A percentile compares a stretch with the other conserved stretches of the same genome.
Conservation (phyloP, 257 asterid genomes). For the Nicotiana obtusifolia region DNA sequence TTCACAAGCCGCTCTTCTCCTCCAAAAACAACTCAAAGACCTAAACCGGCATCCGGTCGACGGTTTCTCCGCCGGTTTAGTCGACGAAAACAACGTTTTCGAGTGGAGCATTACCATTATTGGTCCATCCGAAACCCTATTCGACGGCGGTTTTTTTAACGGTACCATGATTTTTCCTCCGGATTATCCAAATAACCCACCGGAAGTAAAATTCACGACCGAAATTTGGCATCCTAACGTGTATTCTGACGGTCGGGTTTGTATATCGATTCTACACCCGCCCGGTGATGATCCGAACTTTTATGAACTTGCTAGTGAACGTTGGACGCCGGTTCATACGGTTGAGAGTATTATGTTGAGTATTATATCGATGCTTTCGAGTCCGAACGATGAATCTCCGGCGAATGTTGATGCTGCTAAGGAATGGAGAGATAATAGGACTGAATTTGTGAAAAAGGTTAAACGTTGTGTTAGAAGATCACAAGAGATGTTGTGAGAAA, state of each 20-base stretch:
- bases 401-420: slow-evolving; percentile 98
- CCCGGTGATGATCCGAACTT: slow-evolving; percentile 99
- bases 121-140: slow-evolving; percentile 94
- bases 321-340: slow-evolving; percentile 99
- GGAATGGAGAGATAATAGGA: slow-evolving; percentile 96
- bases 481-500: slow-evolving; percentile 53
- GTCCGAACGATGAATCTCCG: slow-evolving; percentile 99
- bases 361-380: slow-evolving; percentile 94
- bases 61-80: slow-evolving; percentile 94
- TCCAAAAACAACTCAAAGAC: slow-evolving; percentile 93
- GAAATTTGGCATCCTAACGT: slow-evolving; percentile 99
- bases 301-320: slow-evolving; percentile 96
- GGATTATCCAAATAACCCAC: slow-evolving; percentile 93
- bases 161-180: slow-evolving; percentile 88
- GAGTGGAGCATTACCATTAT: slow-evolving; percentile 94
- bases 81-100: slow-evolving; percentile 71
- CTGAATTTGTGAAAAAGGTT: slow-evolving; percentile 80
- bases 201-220: slow-evolving; percentile 83
- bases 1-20: slow-evolving; percentile 88
- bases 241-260: slow-evolving; percentile 82
- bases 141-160: slow-evolving; percentile 97
- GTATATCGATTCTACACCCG: slow-evolving; percentile 94
- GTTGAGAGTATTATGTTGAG: slow-evolving; percentile 98
- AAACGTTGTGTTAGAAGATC: slow-evolving; percentile 89
- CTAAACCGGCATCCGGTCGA: slow-evolving; percentile 79